Percentiles rank a stretch among this genome's conserved stretches.
phyloP scores from a whole-genome alignment of 352 stramenopile genomes.

The Globisporangium cystogenes region DNA sequence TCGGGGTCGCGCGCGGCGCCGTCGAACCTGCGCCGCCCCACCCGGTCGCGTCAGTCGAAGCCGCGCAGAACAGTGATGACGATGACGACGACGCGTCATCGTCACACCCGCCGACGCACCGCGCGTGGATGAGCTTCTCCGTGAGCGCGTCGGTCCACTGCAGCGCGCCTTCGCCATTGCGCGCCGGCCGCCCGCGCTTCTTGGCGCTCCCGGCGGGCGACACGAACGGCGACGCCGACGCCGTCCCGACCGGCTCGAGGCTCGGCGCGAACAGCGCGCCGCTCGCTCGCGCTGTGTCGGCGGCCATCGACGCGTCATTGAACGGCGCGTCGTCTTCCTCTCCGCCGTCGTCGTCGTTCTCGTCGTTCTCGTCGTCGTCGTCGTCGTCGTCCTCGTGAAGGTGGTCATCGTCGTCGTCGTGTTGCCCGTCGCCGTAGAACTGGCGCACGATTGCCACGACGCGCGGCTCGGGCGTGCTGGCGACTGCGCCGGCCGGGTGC shows the following conservation, averaged over 20 bases:
- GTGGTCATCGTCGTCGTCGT: neutral
- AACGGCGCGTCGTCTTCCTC: too few relatives aligned
- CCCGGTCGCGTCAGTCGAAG: too few relatives aligned
- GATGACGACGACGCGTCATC: too few relatives aligned
- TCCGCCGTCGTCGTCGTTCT: neutral
- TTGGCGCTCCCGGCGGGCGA: neutral
- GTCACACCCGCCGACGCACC: too few relatives aligned
- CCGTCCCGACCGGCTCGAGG: too few relatives aligned
- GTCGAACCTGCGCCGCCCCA: neutral
- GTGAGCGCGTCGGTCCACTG: constrained; percentile 10
- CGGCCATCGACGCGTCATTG: too few relatives aligned
- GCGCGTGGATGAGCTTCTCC: constrained; percentile 1
- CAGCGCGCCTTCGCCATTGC: neutral
- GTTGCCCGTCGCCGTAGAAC: neutral
- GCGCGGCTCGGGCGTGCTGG: too few relatives aligned
- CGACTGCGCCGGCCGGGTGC: neutral
- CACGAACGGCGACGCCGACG: neutral
- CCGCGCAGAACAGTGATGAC: too few relatives aligned
- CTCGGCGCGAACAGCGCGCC: too few relatives aligned
- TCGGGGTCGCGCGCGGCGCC: neutral
- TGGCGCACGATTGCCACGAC: neutral
- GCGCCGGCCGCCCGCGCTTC: constrained; percentile 5
- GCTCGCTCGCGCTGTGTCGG: too few relatives aligned
- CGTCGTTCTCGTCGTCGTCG: neutral
- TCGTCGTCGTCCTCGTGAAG: neutral